Evolutionary conservation across 441 rosid genomes (phyloP).

Genomic region (Jatropha podagrica): DNA sequence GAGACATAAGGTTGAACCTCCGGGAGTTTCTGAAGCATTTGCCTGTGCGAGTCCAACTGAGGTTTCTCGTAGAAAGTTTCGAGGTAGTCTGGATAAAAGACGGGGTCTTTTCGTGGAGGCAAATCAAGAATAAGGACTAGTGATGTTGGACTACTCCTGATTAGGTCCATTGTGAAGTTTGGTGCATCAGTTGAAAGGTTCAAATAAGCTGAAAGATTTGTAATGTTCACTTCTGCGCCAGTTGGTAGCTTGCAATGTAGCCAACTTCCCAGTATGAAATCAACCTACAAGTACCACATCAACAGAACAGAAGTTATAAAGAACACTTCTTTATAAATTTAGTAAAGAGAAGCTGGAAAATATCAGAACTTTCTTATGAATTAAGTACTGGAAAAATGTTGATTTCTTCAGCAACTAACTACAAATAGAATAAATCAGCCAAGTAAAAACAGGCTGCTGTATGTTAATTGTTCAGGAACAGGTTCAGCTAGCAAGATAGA

Average conservation of each 20-base stretch:
- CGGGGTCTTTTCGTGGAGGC: conserved; percentile 76
- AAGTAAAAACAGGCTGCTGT: no score
- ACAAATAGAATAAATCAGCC: no score
- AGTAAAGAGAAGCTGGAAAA: not conserved
- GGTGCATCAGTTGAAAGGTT: conserved; percentile 77
- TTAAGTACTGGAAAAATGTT: not conserved
- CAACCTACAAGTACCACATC: conserved; percentile 44
- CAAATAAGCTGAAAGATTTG: conserved; percentile 67
- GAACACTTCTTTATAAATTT: not conserved
- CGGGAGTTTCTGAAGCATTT: conserved; percentile 47
- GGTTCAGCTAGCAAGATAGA: no score
- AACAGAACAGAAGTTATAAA: not conserved
- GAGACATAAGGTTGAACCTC: conserved; percentile 58
- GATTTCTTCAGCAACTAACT: not conserved
- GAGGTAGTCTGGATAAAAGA: conserved; percentile 65
- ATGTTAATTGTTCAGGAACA: no score
- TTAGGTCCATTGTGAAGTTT: conserved; percentile 68
- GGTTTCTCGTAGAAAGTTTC: conserved; percentile 64
- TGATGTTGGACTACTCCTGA: conserved; percentile 59
- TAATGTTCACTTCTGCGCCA: conserved; percentile 69
- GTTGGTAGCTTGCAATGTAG: conserved; percentile 66
- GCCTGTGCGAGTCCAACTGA: conserved; percentile 53
- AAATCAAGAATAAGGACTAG: conserved; percentile 71
- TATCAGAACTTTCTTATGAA: not conserved
- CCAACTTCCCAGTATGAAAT: conserved; percentile 87